These are phyloP conservation scores for Paraleonurus japonicus DNA, from an alignment of 257 asterid species.

Conservation along the genomic window DNA sequence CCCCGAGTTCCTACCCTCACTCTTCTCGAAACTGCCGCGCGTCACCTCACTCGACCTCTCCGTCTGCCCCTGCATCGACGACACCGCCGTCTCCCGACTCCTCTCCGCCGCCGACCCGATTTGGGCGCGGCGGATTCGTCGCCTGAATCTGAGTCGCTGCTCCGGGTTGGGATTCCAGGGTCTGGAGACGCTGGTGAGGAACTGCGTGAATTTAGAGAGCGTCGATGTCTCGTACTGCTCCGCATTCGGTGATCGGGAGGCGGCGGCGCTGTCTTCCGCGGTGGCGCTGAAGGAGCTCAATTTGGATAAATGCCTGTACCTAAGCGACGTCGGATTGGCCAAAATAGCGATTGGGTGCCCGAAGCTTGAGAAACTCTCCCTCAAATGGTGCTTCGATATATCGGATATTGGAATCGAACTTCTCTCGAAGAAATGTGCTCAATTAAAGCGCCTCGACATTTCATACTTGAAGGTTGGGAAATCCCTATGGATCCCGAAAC, in stretches of 20 bases:
- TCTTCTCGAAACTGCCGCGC: constrained; percentile 43
- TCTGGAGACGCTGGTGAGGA: constrained; percentile 37
- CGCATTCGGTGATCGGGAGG: constrained; percentile 65
- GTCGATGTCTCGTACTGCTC: constrained; percentile 57
- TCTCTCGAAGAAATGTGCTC: constrained; percentile 49
- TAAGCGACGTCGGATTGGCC: constrained; percentile 70
- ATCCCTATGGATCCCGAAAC: too few relatives aligned
- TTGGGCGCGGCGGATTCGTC: constrained; percentile 36
- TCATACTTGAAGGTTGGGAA: constrained; percentile 52
- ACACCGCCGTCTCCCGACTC: constrained; percentile 33
- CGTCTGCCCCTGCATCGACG: constrained; percentile 59
- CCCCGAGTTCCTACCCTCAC: constrained; percentile 51
- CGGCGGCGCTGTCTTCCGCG: constrained; percentile 50
- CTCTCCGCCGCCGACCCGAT: constrained; percentile 19
- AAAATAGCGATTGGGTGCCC: constrained; percentile 56
- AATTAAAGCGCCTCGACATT: constrained; percentile 51
- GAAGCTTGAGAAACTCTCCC: constrained; percentile 45
- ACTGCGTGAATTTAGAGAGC: constrained; percentile 40
- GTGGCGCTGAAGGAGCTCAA: constrained; percentile 45
- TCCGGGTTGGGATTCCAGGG: constrained; percentile 44
- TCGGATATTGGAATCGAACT: constrained; percentile 62
- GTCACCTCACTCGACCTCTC: constrained; percentile 63
- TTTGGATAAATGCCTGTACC: constrained; percentile 51
- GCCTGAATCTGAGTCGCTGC: constrained; percentile 53
- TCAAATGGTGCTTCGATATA: constrained; percentile 66